Evolutionary conservation across 2,329 filamentous ascomycete species (phyloP).

Genomic region (Ophioceras dolichostomum): DNA sequence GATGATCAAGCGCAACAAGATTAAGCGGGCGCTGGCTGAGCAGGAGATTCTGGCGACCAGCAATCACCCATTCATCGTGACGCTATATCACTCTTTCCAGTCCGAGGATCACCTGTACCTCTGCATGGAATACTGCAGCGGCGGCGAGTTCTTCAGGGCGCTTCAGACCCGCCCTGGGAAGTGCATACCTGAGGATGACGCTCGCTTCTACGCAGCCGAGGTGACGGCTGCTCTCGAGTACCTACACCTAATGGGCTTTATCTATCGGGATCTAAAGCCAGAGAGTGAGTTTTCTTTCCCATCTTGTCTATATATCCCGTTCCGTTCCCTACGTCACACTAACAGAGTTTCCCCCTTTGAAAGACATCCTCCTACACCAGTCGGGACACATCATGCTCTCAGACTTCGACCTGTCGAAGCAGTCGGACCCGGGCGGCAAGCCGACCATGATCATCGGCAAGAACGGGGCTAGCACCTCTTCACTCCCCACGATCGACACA

Average conservation of each 20-base stretch:
- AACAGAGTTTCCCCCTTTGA: not conserved
- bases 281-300: constrained; percentile 61
- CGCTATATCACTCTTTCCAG: constrained; percentile 96
- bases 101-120: constrained; percentile 97
- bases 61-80: constrained; percentile 98
- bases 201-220: constrained; percentile 93
- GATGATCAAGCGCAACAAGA: constrained; percentile 99
- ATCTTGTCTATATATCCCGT: not conserved
- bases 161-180: constrained; percentile 94
- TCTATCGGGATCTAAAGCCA: constrained; percentile 94
- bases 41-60: constrained; percentile 97
- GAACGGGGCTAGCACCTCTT: constrained; percentile 74
- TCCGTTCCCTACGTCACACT: not conserved
- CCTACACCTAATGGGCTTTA: constrained; percentile 97
- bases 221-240: constrained; percentile 95
- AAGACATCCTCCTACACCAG: constrained; percentile 93
- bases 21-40: constrained; percentile 93
- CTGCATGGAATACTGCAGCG: constrained; percentile 99
- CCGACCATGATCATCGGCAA: constrained; percentile 96
- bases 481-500: constrained; percentile 92
- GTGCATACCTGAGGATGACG: constrained; percentile 93
- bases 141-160: constrained; percentile 95
- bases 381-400: constrained; percentile 99
- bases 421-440: constrained; percentile 89
- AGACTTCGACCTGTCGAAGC: constrained; percentile 96